Percentiles rank a stretch among this genome's conserved stretches.
Evolutionary conservation across 2,329 filamentous ascomycete genomes (phyloP).

Genomic region (Cytospora paraplurivora): DNA sequence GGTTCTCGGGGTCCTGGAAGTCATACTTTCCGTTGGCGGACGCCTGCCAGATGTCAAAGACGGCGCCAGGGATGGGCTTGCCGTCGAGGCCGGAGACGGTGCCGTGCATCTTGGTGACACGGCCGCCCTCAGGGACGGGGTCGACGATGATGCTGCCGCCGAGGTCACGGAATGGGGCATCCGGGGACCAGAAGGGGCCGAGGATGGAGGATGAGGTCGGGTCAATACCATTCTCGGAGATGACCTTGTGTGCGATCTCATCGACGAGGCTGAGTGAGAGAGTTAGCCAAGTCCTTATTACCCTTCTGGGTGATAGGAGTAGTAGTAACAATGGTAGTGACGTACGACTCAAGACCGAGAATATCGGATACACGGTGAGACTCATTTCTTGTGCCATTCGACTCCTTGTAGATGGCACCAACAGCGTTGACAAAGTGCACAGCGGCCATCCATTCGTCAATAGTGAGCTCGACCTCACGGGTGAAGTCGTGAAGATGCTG

Average conservation of each 20-base stretch:
- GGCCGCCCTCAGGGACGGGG: conserved; percentile 39
- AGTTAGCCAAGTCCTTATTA: neutral
- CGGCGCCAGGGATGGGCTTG: conserved; percentile 43
- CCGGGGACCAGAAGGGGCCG: conserved; percentile 67
- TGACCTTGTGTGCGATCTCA: conserved; percentile 63
- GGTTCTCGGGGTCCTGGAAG: conserved; percentile 62
- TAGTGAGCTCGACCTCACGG: conserved; percentile 63
- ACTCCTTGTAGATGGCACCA: conserved; percentile 57
- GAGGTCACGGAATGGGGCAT: conserved; percentile 60
- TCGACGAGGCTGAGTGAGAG: conserved; percentile 50
- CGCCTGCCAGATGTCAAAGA: conserved; percentile 64
- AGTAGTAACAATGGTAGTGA: neutral
- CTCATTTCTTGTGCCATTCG: conserved; percentile 56
- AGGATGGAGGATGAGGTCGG: conserved; percentile 66
- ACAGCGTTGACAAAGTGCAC: conserved; percentile 60
- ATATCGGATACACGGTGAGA: conserved; percentile 65
- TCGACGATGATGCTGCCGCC: conserved; percentile 55
- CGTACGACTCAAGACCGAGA: conserved; percentile 58
- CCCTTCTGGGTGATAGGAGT: neutral
- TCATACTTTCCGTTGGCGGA: conserved; percentile 62
- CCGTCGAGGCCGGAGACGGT: conserved; percentile 31
- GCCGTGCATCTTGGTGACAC: conserved; percentile 60
- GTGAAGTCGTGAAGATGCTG: conserved; percentile 65
- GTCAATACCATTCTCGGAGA: conserved; percentile 41
- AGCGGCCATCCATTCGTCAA: conserved; percentile 64